phyloP scores from a whole-genome alignment of 1,284 basidiomycete genomes.

The Trichosporon coremiiforme region DNA sequence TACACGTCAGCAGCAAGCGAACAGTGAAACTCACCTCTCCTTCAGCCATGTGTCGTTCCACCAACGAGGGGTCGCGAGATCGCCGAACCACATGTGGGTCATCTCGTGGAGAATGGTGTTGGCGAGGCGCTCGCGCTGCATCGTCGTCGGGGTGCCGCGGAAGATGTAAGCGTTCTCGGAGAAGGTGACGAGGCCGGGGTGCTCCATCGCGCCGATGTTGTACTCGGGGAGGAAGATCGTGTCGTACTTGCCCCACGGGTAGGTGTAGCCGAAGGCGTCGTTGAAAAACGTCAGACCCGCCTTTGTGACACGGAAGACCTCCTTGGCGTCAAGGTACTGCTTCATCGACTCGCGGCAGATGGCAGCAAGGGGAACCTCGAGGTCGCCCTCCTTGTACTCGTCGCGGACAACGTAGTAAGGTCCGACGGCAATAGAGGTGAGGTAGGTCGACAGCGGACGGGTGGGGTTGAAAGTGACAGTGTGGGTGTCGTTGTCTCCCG shows the following conservation, averaged over 20 bases:
- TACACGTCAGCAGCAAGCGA: not conserved
- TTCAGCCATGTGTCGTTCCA: conserved; percentile 29
- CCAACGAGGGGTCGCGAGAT: conserved; percentile 22
- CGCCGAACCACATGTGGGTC: conserved; percentile 27
- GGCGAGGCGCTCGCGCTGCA: conserved; percentile 21
- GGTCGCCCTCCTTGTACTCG: conserved; percentile 2
- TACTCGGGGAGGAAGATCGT: conserved; percentile 28
- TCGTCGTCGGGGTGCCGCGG: conserved; percentile 21
- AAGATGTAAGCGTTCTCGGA: conserved; percentile 24
- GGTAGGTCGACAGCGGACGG: conserved; percentile 23
- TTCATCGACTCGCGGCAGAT: conserved; percentile 24
- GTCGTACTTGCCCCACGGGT: conserved; percentile 29
- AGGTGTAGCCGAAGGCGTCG: conserved; percentile 21
- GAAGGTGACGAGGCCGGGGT: conserved; percentile 25
- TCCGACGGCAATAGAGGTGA: conserved; percentile 23
- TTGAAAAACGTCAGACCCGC: conserved; percentile 23
- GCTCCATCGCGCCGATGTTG: conserved; percentile 29
- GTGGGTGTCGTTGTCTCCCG: not conserved
- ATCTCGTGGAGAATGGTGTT: conserved; percentile 25
- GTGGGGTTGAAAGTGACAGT: conserved; percentile 22
- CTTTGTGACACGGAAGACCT: conserved; percentile 25
- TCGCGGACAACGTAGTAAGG: conserved; percentile 21
- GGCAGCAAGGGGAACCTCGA: conserved; percentile 16
- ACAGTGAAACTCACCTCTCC: conserved; percentile 12
- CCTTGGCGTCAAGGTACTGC: conserved; percentile 24